Percentiles rank a stretch among this genome's conserved stretches.
phyloP scores from a whole-genome alignment of 2,329 filamentous ascomycete species.

The Remersonia thermophila region DNA sequence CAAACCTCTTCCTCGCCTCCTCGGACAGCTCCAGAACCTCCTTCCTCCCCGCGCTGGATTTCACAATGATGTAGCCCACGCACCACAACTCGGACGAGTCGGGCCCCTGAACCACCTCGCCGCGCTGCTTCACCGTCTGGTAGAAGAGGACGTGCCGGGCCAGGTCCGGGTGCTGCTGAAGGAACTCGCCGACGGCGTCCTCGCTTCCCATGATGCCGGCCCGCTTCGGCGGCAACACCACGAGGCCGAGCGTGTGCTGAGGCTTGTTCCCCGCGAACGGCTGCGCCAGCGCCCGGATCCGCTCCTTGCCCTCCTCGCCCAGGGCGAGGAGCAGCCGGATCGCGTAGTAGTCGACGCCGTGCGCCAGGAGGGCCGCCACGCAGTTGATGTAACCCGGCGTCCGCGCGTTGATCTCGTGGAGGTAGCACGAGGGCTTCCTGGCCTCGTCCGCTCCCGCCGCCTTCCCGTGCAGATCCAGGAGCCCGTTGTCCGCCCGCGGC shows the following conservation, averaged over 20 bases:
- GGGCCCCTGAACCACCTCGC: constrained; percentile 6
- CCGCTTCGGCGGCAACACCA: constrained; percentile 3
- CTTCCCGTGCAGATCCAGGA: constrained; percentile 11
- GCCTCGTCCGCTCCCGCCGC: too few relatives aligned
- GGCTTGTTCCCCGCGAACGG: constrained; percentile 12
- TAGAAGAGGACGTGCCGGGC: constrained; percentile 4
- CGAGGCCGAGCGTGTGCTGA: constrained; percentile 6
- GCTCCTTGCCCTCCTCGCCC: constrained; percentile 7
- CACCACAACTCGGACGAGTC: constrained; percentile 8
- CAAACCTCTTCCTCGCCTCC: constrained; percentile 2
- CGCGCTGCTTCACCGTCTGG: constrained; percentile 6
- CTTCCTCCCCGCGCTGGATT: constrained; percentile 1
- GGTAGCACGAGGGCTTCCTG: constrained; percentile 7
- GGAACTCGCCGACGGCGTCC: constrained; percentile 7
- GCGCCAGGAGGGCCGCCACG: constrained; percentile 15
- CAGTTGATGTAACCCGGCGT: constrained; percentile 18
- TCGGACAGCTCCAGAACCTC: constrained; percentile 3
- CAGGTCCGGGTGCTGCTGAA: constrained; percentile 5
- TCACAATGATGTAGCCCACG: constrained; percentile 7
- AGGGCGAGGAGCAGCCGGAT: constrained; percentile 16
- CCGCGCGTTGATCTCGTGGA: constrained; percentile 22
- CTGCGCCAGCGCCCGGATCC: constrained; percentile 12
- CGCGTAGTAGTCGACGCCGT: constrained; percentile 23
- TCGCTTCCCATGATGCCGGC: constrained; percentile 6
- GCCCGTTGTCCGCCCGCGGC: constrained; percentile 6